Conservation (phyloP, 2,329 filamentous ascomycete species). For the Botrytis squamosa region DNA sequence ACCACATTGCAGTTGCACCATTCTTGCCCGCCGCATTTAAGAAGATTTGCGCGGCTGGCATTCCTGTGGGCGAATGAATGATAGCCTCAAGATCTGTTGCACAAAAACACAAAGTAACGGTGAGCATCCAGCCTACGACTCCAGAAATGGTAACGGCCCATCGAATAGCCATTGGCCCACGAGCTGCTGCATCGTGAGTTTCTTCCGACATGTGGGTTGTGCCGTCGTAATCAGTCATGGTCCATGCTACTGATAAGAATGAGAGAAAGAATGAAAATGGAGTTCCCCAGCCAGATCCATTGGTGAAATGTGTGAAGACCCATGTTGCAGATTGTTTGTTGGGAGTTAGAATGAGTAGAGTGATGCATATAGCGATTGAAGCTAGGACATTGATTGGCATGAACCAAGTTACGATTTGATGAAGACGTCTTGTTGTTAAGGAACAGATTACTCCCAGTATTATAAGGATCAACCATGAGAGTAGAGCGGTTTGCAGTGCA, state of each 20-base stretch:
- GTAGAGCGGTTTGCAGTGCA: slow-evolving; percentile 56
- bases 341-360: slow-evolving; percentile 56
- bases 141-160: slow-evolving; percentile 60
- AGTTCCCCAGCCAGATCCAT: slow-evolving; percentile 62
- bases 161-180: slow-evolving; percentile 59
- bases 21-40: slow-evolving; percentile 57
- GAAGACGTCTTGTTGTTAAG: slow-evolving; percentile 57
- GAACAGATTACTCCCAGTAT: slow-evolving; percentile 59
- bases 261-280: slow-evolving; percentile 59
- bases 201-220: slow-evolving; percentile 69
- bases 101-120: slow-evolving; percentile 63
- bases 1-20: slow-evolving; percentile 61
- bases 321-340: slow-evolving; percentile 57
- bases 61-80: slow-evolving; percentile 55
- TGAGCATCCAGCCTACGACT: slow-evolving; percentile 60
- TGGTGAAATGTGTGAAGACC: slow-evolving; percentile 60
- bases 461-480: slow-evolving; percentile 55
- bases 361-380: slow-evolving; percentile 58
- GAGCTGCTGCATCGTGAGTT: slow-evolving; percentile 60
- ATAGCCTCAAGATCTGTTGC: slow-evolving; percentile 57
- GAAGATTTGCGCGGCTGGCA: slow-evolving; percentile 59
- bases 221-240: slow-evolving; percentile 69
- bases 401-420: slow-evolving; percentile 62
- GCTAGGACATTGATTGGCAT: slow-evolving; percentile 63
- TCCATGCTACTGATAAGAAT: slow-evolving; percentile 57